phyloP scores from a whole-genome alignment of 805 yeast genomes.

The Barnettozyma wickerhamii region DNA sequence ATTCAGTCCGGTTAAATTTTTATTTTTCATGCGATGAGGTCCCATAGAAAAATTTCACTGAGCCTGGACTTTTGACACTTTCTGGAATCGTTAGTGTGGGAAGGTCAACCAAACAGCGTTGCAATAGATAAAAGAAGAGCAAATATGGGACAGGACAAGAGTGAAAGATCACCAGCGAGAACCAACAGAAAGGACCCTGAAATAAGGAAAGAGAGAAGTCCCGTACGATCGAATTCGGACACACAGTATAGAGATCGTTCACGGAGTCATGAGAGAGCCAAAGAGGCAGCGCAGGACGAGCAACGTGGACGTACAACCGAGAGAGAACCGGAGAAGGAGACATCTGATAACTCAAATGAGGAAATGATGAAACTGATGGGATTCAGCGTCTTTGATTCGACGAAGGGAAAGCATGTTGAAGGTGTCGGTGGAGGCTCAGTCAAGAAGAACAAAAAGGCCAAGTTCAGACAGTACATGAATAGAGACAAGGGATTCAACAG shows the following conservation, averaged over 20 bases:
- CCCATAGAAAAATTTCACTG: too few species aligned
- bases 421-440: constrained; percentile 43
- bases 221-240: background rate
- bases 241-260: constrained; percentile 3
- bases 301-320: constrained; percentile 24
- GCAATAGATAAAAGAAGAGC: background rate
- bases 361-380: constrained; percentile 51
- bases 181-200: background rate
- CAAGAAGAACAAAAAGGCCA: constrained; percentile 35
- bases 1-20: too few species aligned
- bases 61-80: too few species aligned
- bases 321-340: constrained; percentile 11
- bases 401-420: constrained; percentile 53
- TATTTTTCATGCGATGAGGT: too few species aligned
- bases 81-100: background rate
- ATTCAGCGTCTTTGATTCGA: constrained; percentile 47
- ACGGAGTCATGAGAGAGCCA: constrained; percentile 4
- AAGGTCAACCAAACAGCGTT: too few species aligned
- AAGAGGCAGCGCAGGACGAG: constrained; percentile 2
- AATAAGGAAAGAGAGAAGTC: constrained; percentile 2
- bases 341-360: constrained; percentile 22
- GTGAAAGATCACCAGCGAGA: background rate
- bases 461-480: constrained; percentile 59
- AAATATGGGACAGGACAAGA: background rate
- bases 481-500: constrained; percentile 52